phyloP scores from a whole-genome alignment of 2,329 filamentous ascomycete genomes.

The Trichoderma polysporum region DNA sequence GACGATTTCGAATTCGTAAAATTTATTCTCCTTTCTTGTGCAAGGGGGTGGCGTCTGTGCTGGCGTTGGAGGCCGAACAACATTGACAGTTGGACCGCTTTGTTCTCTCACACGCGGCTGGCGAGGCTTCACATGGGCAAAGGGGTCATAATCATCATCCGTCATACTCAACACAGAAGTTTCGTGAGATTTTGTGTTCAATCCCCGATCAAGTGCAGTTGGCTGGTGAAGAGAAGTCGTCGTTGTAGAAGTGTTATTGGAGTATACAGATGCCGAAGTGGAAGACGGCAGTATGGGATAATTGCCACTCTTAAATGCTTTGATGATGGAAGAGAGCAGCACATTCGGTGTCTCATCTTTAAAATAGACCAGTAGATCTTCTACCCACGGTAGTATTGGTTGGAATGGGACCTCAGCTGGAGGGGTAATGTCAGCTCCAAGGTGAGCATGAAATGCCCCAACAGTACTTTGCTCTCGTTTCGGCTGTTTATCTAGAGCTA shows the following conservation, averaged over 20 bases:
- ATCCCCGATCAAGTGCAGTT: neutral
- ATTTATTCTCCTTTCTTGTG: conserved; percentile 35
- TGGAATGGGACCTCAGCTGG: conserved; percentile 33
- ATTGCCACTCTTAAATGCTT: conserved; percentile 40
- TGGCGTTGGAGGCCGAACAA: conserved; percentile 43
- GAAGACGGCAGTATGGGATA: conserved; percentile 31
- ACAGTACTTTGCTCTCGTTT: conserved; percentile 30
- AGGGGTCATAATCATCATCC: conserved; percentile 50
- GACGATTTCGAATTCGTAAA: conserved; percentile 46
- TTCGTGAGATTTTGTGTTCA: neutral
- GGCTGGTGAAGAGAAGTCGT: conserved; percentile 30
- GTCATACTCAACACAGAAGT: neutral
- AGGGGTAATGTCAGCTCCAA: conserved; percentile 39
- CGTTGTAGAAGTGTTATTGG: conserved; percentile 26
- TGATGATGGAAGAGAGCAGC: conserved; percentile 48
- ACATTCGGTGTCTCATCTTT: conserved; percentile 43
- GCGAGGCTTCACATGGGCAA: conserved; percentile 37
- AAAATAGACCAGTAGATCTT: conserved; percentile 58
- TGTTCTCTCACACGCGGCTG: conserved; percentile 27
- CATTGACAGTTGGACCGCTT: conserved; percentile 27
- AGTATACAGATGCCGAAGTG: conserved; percentile 25
- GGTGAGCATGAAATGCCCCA: conserved; percentile 38
- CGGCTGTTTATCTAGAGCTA: conserved; percentile 32
- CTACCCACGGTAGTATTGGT: conserved; percentile 51
- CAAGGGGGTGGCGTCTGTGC: conserved; percentile 43